These are phyloP conservation scores for Oryza rufipogon DNA, from an alignment of 176 grass and related monocot genomes.

Conservation along the genomic window DNA sequence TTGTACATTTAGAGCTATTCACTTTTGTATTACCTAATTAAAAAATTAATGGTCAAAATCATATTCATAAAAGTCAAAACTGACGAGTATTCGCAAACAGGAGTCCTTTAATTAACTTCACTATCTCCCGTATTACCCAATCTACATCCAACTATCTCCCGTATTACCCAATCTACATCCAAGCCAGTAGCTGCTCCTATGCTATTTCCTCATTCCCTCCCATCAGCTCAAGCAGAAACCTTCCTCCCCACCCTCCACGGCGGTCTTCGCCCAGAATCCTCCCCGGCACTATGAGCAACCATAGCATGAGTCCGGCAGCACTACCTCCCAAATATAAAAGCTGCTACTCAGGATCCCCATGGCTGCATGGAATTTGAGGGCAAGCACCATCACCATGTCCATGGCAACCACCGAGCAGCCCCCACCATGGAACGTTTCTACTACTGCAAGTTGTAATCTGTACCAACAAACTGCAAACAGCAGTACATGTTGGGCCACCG, in stretches of 20 bases:
- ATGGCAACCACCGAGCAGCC: no score
- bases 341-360: neutral
- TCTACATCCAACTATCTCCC: neutral
- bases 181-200: neutral
- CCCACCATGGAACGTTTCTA: no score
- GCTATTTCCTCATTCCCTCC: neutral
- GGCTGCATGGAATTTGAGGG: neutral
- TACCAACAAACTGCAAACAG: no score
- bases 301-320: neutral
- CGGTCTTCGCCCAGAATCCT: neutral
- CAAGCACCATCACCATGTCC: no score
- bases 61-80: neutral
- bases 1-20: no score
- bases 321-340: neutral
- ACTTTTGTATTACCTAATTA: no score
- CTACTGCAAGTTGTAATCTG: no score
- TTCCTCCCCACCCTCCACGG: neutral
- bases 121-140: neutral
- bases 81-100: neutral
- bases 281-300: neutral
- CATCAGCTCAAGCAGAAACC: neutral
- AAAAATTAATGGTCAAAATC: neutral
- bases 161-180: no score
- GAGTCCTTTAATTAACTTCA: neutral
- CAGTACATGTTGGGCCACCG: no score